Evolutionary conservation across 2,329 filamentous ascomycete species (phyloP), one percentile per base, ranked within the genome.

Genomic region (Penicillium olsonii): DNA sequence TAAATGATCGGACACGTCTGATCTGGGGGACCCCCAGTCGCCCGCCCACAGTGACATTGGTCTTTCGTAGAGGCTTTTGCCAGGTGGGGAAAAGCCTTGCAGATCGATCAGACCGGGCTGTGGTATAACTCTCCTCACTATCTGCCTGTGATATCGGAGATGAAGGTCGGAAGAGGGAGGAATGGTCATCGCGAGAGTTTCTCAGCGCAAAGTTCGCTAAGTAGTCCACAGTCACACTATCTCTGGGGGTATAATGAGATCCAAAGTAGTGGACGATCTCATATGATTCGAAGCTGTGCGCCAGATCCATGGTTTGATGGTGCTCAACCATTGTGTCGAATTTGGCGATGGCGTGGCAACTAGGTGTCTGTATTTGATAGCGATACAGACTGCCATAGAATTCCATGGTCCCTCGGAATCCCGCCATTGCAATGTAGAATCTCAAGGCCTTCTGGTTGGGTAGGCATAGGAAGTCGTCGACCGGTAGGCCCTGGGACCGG

Each of bases 401-500:
- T 17, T 35, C 29, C 29, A 31, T 31, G 5, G 29, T 35, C n/a
- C 33, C 33, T 4, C 33, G 33, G 33, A 35, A 35, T 10, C 33
- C 33, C 7, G 33, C 33, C 5, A 35, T 17, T 17, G 14, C 33
- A 17, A 35, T 35, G 15, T 35, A 35, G 33, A 35, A 35, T 18
- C 33, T 17, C 15, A 35, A 18, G 10, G n/a, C 15, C 17, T 35
- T 35, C 33, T 35, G 33, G 33, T n/a, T n/a, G 4, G 33, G 33
- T 15, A 35, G n/a, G 9, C 17, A 7, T 2, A 35, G 10, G 33
- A 35, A 35, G 6, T 35, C 33, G 15, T 35, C 33, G 8, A 50
- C 42, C 2, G 48, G 37, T 9, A 42, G 42, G n/a, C 29, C 17
- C 26, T 46, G 29, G 22, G 67, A 15, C 6, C 33, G 33, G n/a